phyloP scores from a whole-genome alignment of 768 basidiomycete species.

The Agrocybe chaxingu region DNA sequence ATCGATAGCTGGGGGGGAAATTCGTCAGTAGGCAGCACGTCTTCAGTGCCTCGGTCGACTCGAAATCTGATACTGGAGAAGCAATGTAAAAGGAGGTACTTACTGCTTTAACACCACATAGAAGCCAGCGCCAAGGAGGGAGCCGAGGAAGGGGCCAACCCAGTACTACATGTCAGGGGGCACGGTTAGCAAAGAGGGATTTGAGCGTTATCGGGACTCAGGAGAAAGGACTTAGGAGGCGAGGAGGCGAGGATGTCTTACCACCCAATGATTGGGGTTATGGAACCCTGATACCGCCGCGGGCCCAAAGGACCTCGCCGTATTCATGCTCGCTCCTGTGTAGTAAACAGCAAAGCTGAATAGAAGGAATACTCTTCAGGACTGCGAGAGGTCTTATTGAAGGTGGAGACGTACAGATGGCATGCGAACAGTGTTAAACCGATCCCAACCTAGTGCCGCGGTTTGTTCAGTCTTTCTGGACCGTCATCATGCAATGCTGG shows the following conservation, averaged over 20 bases:
- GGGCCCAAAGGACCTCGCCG: slow-evolving; percentile 68
- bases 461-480: slow-evolving; percentile 27
- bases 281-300: slow-evolving; percentile 64
- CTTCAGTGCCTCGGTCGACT: too few species aligned
- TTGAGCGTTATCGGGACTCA: not conserved
- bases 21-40: too few species aligned
- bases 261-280: slow-evolving; percentile 55
- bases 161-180: slow-evolving; percentile 44
- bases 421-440: slow-evolving; percentile 63
- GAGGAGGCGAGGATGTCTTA: slow-evolving; percentile 23
- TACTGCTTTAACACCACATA: slow-evolving; percentile 55
- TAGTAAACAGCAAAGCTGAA: slow-evolving; percentile 56
- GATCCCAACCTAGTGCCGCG: slow-evolving; percentile 47
- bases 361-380: not conserved
- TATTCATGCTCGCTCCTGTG: slow-evolving; percentile 68
- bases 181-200: slow-evolving; percentile 2
- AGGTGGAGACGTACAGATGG: slow-evolving; percentile 44
- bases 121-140: slow-evolving; percentile 54
- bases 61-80: not conserved
- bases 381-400: not conserved
- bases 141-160: slow-evolving; percentile 68
- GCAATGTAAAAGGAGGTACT: not conserved
- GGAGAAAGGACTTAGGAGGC: not conserved
- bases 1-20: slow-evolving; percentile 32
- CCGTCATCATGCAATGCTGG: not conserved